Evolutionary conservation across 805 yeast genomes (phyloP).

Genomic region (Suhomyces vadensis): DNA sequence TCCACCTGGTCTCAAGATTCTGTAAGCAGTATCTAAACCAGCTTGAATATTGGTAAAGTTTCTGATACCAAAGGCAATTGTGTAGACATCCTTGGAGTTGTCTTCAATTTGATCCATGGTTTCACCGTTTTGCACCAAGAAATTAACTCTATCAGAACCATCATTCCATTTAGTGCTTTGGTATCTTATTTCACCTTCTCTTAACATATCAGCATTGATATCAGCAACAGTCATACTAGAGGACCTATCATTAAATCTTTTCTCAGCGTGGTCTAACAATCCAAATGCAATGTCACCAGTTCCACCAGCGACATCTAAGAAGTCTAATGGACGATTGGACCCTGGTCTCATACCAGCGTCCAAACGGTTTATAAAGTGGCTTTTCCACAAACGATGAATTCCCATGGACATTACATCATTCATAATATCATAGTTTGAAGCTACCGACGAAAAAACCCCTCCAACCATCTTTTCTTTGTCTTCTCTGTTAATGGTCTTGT

Average conservation of each 20-base stretch:
- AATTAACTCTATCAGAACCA: conserved; percentile 61
- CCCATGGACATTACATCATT: conserved; percentile 98
- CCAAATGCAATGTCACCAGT: conserved; percentile 99
- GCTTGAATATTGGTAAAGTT: conserved; percentile 94
- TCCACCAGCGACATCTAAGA: conserved; percentile 97
- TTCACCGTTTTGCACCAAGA: conserved; percentile 93
- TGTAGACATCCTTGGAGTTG: conserved; percentile 90
- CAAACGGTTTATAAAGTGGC: conserved; percentile 79
- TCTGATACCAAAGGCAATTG: conserved; percentile 96
- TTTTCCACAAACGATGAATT: conserved; percentile 92
- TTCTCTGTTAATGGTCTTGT: conserved; percentile 71
- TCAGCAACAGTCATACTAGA: conserved; percentile 90
- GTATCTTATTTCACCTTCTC: conserved; percentile 84
- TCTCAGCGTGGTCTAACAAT: conserved; percentile 84
- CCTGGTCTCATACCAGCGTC: conserved; percentile 96
- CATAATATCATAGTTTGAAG: conserved; percentile 92
- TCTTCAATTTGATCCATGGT: conserved; percentile 78
- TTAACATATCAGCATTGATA: conserved; percentile 93
- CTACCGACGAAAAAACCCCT: conserved; percentile 91
- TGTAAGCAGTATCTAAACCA: conserved; percentile 91
- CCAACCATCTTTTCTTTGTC: conserved; percentile 84
- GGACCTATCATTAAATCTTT: conserved; percentile 68
- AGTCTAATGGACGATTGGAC: conserved; percentile 70
- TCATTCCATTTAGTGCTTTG: conserved; percentile 60
- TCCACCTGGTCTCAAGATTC: conserved; percentile 97